These are phyloP conservation scores for Aspergillus sojae DNA, from an alignment of 2,329 filamentous ascomycete genomes.

Conservation along the genomic window DNA sequence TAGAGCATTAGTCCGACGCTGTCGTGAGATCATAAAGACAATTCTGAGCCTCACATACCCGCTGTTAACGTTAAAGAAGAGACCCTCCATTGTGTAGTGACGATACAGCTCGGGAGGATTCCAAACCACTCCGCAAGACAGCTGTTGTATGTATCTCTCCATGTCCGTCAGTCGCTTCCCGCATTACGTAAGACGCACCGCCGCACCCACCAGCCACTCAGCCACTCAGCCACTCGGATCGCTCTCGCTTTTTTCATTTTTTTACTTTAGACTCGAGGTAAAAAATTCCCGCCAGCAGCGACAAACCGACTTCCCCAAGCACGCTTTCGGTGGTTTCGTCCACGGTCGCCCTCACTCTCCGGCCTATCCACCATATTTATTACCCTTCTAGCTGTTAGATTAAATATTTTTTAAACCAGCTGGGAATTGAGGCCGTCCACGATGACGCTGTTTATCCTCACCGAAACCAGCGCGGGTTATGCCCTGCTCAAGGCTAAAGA, in stretches of 20 bases:
- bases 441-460: conserved; percentile 91
- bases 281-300: conserved; percentile 39
- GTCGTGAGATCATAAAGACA: neutral
- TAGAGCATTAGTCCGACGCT: conserved; percentile 21
- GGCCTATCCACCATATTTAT: conserved; percentile 23
- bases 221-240: conserved; percentile 31
- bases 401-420: conserved; percentile 22
- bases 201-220: conserved; percentile 33
- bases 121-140: conserved; percentile 17
- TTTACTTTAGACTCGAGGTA: conserved; percentile 24
- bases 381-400: conserved; percentile 23
- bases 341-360: conserved; percentile 32
- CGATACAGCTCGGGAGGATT: conserved; percentile 7
- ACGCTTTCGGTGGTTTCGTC: conserved; percentile 36
- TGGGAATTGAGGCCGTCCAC: conserved; percentile 42
- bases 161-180: conserved; percentile 14
- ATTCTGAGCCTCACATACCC: conserved; percentile 61
- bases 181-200: conserved; percentile 36
- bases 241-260: conserved; percentile 40
- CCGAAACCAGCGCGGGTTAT: conserved; percentile 94
- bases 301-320: conserved; percentile 29
- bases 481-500: conserved; percentile 97
- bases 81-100: conserved; percentile 72
- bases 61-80: conserved; percentile 92
- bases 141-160: conserved; percentile 12